These are phyloP conservation scores for Aspergillus eucalypticola DNA, from an alignment of 2,329 filamentous ascomycete genomes.

Conservation along the genomic window DNA sequence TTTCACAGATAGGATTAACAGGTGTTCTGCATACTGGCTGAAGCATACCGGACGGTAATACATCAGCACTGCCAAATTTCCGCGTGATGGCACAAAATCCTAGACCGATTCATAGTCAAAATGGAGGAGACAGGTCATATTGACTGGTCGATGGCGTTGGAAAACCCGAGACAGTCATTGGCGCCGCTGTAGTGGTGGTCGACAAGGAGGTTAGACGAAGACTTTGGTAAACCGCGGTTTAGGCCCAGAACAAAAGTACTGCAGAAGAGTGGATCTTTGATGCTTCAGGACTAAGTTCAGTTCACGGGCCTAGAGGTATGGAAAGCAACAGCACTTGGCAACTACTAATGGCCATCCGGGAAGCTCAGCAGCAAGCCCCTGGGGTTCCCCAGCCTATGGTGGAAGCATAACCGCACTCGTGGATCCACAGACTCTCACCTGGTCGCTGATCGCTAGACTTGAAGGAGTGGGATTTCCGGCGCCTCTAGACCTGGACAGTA, in stretches of 20 bases:
- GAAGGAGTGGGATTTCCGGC: background rate
- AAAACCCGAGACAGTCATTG: background rate
- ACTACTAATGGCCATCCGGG: background rate
- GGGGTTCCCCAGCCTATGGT: background rate
- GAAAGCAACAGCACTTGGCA: background rate
- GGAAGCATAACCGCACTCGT: background rate
- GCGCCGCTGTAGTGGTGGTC: background rate
- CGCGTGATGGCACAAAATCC: background rate
- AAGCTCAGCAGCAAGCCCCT: background rate
- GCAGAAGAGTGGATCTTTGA: background rate
- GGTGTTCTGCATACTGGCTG: background rate
- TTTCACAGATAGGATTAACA: background rate
- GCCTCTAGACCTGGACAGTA: background rate
- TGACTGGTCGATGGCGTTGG: background rate
- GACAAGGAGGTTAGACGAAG: background rate
- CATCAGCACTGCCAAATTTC: background rate
- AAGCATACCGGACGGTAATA: background rate
- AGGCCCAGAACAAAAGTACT: background rate
- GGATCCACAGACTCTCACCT: background rate
- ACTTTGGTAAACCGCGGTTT: background rate
- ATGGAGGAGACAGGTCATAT: background rate
- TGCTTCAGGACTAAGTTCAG: background rate
- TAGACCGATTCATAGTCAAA: background rate
- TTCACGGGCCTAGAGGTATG: background rate
- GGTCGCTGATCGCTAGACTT: background rate